These are phyloP conservation scores for Phylloporus sp. DNA, from an alignment of 768 basidiomycete species.

Conservation along the genomic window DNA sequence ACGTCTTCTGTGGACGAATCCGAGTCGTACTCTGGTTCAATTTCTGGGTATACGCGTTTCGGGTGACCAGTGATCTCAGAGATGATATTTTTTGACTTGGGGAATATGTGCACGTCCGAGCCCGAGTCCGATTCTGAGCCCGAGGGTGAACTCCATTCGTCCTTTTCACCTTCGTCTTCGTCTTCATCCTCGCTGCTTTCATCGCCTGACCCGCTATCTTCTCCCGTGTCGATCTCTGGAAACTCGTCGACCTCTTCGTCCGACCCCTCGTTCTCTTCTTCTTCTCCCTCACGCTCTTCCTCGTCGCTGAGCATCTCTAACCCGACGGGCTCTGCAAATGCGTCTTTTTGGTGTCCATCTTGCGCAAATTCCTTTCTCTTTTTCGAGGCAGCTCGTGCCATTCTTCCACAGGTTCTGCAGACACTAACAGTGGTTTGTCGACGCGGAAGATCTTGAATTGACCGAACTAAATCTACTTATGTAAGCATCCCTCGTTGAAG, in stretches of 20 bases:
- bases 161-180: conserved; percentile 30
- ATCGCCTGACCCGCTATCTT: conserved; percentile 35
- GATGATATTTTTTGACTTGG: conserved; percentile 61
- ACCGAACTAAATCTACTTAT: conserved; percentile 10
- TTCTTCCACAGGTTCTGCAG: conserved; percentile 33
- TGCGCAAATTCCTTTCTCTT: conserved; percentile 57
- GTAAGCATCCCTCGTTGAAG: conserved; percentile 18
- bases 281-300: conserved; percentile 40
- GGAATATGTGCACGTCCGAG: conserved; percentile 51
- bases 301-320: conserved; percentile 77
- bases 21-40: conserved; percentile 86
- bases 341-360: conserved; percentile 31
- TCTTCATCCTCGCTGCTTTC: conserved; percentile 35
- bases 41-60: conserved; percentile 81
- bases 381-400: conserved; percentile 34
- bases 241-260: conserved; percentile 68
- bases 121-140: conserved; percentile 32
- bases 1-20: conserved; percentile 93
- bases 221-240: conserved; percentile 57
- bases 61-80: conserved; percentile 82
- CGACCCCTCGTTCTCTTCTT: conserved; percentile 34
- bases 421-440: neutral
- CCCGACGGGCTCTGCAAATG: conserved; percentile 38
- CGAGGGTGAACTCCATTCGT: conserved; percentile 34
- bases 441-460: neutral